Percentiles rank a stretch among this genome's conserved stretches.
These are phyloP conservation scores for Pleurotus citrinopileatus DNA, from an alignment of 768 basidiomycete genomes.

Conservation along the genomic window DNA sequence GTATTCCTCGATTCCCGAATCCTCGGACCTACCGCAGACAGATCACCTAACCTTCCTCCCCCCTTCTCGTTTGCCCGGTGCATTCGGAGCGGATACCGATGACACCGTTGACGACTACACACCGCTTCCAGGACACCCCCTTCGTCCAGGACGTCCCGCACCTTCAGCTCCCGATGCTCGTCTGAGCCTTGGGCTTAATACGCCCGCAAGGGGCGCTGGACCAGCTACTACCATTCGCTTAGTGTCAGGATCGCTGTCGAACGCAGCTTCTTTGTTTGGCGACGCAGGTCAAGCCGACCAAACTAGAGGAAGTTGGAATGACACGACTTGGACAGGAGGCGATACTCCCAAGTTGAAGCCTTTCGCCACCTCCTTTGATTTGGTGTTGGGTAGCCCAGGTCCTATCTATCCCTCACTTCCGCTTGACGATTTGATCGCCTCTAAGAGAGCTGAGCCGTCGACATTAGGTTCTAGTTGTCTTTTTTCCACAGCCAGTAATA, in stretches of 20 bases:
- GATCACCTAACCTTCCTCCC: conserved; percentile 48
- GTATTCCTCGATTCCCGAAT: conserved; percentile 36
- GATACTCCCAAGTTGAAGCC: conserved; percentile 65
- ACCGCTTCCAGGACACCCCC: conserved; percentile 59
- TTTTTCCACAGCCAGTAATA: background rate
- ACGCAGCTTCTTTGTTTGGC: conserved; percentile 7
- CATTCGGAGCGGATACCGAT: conserved; percentile 27
- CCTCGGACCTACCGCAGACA: conserved; percentile 36
- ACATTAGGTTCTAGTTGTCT: no score
- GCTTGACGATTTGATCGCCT: conserved; percentile 22
- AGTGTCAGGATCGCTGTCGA: conserved; percentile 33
- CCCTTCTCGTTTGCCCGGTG: conserved; percentile 18
- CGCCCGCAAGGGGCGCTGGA: conserved; percentile 35
- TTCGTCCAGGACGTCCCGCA: conserved; percentile 59
- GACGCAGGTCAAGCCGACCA: conserved; percentile 11
- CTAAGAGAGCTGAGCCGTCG: background rate
- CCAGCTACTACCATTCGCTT: conserved; percentile 53
- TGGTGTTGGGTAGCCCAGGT: conserved; percentile 56
- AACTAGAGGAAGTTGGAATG: conserved; percentile 19
- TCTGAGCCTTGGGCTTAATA: conserved; percentile 51
- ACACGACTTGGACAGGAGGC: conserved; percentile 17
- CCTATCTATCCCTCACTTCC: conserved; percentile 38
- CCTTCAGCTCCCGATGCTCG: conserved; percentile 50
- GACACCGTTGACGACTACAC: conserved; percentile 21
- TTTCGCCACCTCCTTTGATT: conserved; percentile 65